phyloP scores from a whole-genome alignment of 2,329 filamentous ascomycete species.

The Aspergillus sp. region DNA sequence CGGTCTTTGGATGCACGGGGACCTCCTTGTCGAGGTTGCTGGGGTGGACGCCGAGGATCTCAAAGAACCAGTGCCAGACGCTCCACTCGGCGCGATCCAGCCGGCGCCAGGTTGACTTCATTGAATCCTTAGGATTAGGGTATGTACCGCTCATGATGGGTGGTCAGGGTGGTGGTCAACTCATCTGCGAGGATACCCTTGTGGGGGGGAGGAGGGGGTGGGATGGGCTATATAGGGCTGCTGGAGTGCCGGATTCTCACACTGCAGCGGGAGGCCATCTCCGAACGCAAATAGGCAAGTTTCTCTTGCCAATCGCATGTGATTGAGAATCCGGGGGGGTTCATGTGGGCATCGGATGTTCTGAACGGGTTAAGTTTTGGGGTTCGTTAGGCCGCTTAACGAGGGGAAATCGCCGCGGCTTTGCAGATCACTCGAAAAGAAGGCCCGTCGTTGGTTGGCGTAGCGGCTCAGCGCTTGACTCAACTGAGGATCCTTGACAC shows the following conservation, averaged over 20 bases:
- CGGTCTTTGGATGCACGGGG: constrained; percentile 44
- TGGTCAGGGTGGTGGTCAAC: constrained; percentile 10
- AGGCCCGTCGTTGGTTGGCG: neutral
- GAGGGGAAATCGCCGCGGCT: constrained; percentile 11
- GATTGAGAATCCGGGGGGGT: neutral
- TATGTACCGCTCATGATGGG: constrained; percentile 15
- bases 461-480: neutral
- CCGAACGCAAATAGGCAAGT: too few species aligned
- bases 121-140: constrained; percentile 37
- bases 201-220: neutral
- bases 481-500: constrained; percentile 2
- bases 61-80: constrained; percentile 34
- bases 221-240: constrained; percentile 4
- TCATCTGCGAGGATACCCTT: neutral
- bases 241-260: neutral
- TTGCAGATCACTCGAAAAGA: constrained; percentile 17
- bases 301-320: neutral
- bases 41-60: constrained; percentile 33
- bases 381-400: neutral
- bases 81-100: constrained; percentile 34
- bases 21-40: constrained; percentile 31
- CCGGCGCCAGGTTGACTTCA: constrained; percentile 45
- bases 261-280: neutral
- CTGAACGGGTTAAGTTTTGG: neutral
- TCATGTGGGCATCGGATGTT: constrained; percentile 3